Conservation (phyloP, 257 asterid species). For the Ballota nigra region DNA sequence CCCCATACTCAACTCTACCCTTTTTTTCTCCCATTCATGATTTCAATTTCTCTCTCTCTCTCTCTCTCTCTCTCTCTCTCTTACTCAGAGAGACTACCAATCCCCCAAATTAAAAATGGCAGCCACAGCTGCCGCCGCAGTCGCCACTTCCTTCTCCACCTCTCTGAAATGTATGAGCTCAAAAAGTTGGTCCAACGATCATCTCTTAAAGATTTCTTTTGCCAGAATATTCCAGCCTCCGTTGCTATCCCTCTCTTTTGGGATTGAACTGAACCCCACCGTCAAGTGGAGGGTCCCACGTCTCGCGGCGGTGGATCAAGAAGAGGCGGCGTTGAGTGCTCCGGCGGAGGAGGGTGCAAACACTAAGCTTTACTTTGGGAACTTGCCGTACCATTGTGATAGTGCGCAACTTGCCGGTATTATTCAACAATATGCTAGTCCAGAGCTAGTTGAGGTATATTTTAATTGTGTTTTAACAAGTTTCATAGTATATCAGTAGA, state of each 20-base stretch:
- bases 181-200: slow-evolving; percentile 40
- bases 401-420: slow-evolving; percentile 96
- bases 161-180: slow-evolving; percentile 40
- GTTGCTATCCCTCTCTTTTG: slow-evolving; percentile 32
- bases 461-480: background rate
- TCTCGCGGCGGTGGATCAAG: slow-evolving; percentile 62
- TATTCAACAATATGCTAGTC: slow-evolving; percentile 77
- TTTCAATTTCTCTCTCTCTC: background rate
- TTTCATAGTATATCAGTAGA: background rate
- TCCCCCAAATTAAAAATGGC: too few relatives aligned
- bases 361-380: slow-evolving; percentile 89
- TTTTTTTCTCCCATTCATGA: background rate
- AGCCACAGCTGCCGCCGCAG: slow-evolving; percentile 60
- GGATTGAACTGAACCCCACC: slow-evolving; percentile 34
- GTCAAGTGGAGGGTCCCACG: slow-evolving; percentile 47
- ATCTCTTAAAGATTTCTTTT: slow-evolving; percentile 35
- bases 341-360: slow-evolving; percentile 33
- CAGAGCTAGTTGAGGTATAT: slow-evolving; percentile 90
- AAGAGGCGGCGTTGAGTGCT: slow-evolving; percentile 44
- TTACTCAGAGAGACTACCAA: too few relatives aligned
- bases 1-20: slow-evolving; percentile 23
- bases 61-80: too few relatives aligned
- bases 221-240: slow-evolving; percentile 34
- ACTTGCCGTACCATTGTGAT: slow-evolving; percentile 83
- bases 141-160: slow-evolving; percentile 61